Base-by-base conservation (phyloP, 2,329 filamentous ascomycete species). In the Fusarium redolens region DNA sequence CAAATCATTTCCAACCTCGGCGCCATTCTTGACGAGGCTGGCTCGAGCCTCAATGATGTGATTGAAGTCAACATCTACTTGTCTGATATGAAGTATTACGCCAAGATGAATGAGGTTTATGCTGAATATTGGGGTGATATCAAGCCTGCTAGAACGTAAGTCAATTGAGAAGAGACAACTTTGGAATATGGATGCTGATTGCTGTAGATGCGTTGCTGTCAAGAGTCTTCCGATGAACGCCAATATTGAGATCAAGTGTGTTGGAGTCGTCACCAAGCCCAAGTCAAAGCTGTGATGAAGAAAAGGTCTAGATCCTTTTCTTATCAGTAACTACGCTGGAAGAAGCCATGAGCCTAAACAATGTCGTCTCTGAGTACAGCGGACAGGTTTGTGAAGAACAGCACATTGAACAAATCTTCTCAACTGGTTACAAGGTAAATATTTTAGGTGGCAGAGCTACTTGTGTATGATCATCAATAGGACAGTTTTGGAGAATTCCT, bases 61-160 rank as follows among this genome's bases (percentile, higher is more conserved):
- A 89, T 94, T 72, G 93, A 93, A 83, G 90, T 92, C 59, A 90
- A 88, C 72, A 90, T 94, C 72, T 94, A 93, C 83, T 85, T 94
- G 51, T 88, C 90, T 48, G 88, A 92, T 74, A 93, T 94, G 91
- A 88, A 87, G 61, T 86, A 93, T 79, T 94, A 94, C 77, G 87
- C 85, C 37, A 89, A 92, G 80, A 93, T 94, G 90, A 94, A 94
- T 79, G 87, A 87, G 74, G 88, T 92, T 31, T 94, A 93, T 75
- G 87, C 88, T 77, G 89, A 91, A 80, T 92, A 90, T 83, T 94
- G 93, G 82, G 83, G 82, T 7, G 80, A 84, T 12, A 72, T 83
- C 0, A 86, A 86, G 74, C 85, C 85, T 3, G 82, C 80, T 40
- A 72, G 82, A 51, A 84, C 82, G 74, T 77, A 37, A 77, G 76